Percentiles rank a stretch among this genome's conserved stretches.
Evolutionary conservation across 768 basidiomycete genomes (phyloP).

Genomic region (Russula dissimulans): DNA sequence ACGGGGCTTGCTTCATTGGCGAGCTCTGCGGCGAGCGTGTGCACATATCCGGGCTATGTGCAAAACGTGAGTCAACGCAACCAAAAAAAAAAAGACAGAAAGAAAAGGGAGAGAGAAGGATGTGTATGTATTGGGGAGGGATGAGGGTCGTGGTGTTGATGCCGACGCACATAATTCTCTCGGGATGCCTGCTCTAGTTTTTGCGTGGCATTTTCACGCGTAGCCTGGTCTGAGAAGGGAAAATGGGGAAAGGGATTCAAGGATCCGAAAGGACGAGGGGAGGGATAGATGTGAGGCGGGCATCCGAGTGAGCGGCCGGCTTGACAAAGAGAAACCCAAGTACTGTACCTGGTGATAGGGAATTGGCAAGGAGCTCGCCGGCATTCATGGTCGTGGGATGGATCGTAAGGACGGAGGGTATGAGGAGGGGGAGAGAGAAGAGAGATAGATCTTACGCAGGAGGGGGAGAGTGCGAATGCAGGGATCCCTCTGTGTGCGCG

Average conservation of each 20-base stretch:
- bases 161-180: slow-evolving; percentile 75
- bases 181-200: slow-evolving; percentile 79
- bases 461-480: neutral
- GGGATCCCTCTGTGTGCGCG: neutral
- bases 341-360: slow-evolving; percentile 76
- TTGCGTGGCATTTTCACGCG: slow-evolving; percentile 86
- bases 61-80: neutral
- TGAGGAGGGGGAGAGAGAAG: neutral
- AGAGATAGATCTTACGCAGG: neutral
- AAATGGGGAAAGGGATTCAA: slow-evolving; percentile 13
- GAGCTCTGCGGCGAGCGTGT: slow-evolving; percentile 80
- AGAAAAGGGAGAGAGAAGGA: slow-evolving; percentile 10
- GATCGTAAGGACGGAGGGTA: neutral
- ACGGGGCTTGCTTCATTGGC: slow-evolving; percentile 60
- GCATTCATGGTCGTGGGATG: slow-evolving; percentile 67
- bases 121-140: slow-evolving; percentile 10
- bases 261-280: neutral
- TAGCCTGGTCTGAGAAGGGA: slow-evolving; percentile 57
- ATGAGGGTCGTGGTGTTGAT: neutral
- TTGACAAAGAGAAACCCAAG: slow-evolving; percentile 18
- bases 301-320: slow-evolving; percentile 18
- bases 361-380: slow-evolving; percentile 82
- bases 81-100: neutral
- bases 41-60: slow-evolving; percentile 81
- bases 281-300: slow-evolving; percentile 1